phyloP scores from a whole-genome alignment of 805 yeast species.

The Yarrowia sp. region DNA sequence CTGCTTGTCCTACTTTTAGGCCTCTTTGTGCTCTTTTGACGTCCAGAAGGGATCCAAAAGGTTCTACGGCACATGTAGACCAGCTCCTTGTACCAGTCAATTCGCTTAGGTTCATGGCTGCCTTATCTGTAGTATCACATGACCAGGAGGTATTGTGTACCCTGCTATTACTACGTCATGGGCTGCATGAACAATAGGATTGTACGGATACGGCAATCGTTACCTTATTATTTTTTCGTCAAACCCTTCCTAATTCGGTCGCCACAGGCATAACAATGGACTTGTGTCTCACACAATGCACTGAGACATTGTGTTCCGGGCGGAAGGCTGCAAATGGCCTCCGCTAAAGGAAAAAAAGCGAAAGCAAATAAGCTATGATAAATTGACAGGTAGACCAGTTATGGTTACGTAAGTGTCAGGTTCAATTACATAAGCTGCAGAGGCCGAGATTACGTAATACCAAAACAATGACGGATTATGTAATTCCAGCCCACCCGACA shows the following conservation, averaged over 20 bases:
- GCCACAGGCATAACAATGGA: background rate
- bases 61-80: too few species aligned
- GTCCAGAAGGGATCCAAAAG: too few species aligned
- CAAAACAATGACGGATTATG: background rate
- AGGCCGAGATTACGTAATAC: too few species aligned
- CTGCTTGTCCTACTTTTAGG: too few species aligned
- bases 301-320: slow-evolving; percentile 16
- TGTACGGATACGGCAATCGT: slow-evolving; percentile 19
- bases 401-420: too few species aligned
- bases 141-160: background rate
- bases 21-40: too few species aligned
- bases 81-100: background rate
- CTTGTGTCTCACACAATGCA: slow-evolving; percentile 1
- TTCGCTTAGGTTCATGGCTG: background rate
- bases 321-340: background rate
- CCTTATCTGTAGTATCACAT: slow-evolving; percentile 5
- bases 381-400: too few species aligned
- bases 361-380: background rate
- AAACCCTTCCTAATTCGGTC: slow-evolving; percentile 5
- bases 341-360: background rate
- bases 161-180: background rate
- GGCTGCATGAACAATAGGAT: slow-evolving; percentile 14
- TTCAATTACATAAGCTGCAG: too few species aligned
- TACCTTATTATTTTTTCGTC: slow-evolving; percentile 9
- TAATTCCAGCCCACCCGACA: background rate